Conservation (phyloP, 75 land plant species). For the Isoetes taiwanensis region DNA sequence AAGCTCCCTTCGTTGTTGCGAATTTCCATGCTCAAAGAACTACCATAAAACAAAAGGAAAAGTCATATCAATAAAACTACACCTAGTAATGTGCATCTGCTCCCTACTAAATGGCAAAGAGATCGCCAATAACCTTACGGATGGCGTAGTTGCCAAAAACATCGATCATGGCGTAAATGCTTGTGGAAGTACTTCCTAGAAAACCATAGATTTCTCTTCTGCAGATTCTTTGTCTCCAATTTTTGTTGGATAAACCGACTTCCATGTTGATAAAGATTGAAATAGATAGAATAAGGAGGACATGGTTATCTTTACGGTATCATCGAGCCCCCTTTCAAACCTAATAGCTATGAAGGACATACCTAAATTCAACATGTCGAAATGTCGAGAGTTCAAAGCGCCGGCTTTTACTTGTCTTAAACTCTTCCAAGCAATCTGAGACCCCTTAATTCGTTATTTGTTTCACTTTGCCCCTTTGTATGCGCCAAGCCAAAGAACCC, state of each 20-base stretch:
- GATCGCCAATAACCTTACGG: conserved; percentile 51
- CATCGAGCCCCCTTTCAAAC: background rate
- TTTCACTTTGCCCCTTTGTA: conserved; percentile 23
- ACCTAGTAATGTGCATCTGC: background rate
- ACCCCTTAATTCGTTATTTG: conserved; percentile 32
- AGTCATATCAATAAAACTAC: background rate
- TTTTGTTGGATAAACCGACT: conserved; percentile 98
- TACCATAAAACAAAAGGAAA: conserved; percentile 7
- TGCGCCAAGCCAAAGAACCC: conserved; percentile 28
- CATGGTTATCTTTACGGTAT: background rate
- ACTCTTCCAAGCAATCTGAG: conserved; percentile 69
- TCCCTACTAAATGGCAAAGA: background rate
- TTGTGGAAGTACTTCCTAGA: conserved; percentile 75
- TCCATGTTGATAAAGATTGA: conserved; percentile 93
- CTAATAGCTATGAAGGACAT: no score
- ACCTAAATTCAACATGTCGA: conserved; percentile 87
- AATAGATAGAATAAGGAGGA: conserved; percentile 2
- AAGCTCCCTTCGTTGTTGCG: conserved; percentile 41
- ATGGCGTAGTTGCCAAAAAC: conserved; percentile 98
- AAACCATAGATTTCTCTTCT: conserved; percentile 84
- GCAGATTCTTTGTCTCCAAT: conserved; percentile 62
- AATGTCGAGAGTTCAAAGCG: conserved; percentile 83
- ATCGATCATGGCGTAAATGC: conserved; percentile 82
- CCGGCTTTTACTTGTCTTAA: conserved; percentile 75
- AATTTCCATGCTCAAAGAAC: conserved; percentile 74